Evolutionary conservation across 345 rosid genomes (phyloP).

Genomic region (Mercurialis annua): DNA sequence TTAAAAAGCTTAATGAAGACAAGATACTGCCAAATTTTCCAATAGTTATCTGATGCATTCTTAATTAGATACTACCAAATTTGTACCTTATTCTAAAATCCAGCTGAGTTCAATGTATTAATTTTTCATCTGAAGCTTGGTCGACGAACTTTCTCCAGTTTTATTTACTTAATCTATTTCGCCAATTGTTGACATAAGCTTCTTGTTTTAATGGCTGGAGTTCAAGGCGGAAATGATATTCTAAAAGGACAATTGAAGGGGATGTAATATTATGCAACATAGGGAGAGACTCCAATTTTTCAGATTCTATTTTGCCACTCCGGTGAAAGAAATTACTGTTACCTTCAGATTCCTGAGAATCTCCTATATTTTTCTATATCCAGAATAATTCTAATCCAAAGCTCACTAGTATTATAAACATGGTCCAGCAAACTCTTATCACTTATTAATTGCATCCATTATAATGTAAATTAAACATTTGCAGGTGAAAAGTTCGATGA

Average conservation of each 20-base stretch:
- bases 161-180: no score
- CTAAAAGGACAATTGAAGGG: no score
- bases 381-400: not conserved
- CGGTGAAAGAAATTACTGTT: not conserved
- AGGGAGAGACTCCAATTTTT: not conserved
- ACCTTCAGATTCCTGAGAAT: not conserved
- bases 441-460: constrained; percentile 13
- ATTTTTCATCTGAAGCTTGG: not conserved
- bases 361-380: not conserved
- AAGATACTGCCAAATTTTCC: not conserved
- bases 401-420: not conserved
- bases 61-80: not conserved
- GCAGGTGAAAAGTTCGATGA: constrained; percentile 96
- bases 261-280: no score
- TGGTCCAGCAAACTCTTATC: not conserved
- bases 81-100: not conserved
- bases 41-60: not conserved
- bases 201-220: no score
- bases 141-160: no score
- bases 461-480: constrained; percentile 21
- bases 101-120: not conserved
- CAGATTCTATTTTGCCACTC: not conserved
- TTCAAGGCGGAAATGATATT: not conserved
- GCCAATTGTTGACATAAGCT: no score
- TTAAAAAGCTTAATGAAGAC: not conserved